Conservation (phyloP, 2,329 filamentous ascomycete species). For the Setomelanomma holmii region DNA sequence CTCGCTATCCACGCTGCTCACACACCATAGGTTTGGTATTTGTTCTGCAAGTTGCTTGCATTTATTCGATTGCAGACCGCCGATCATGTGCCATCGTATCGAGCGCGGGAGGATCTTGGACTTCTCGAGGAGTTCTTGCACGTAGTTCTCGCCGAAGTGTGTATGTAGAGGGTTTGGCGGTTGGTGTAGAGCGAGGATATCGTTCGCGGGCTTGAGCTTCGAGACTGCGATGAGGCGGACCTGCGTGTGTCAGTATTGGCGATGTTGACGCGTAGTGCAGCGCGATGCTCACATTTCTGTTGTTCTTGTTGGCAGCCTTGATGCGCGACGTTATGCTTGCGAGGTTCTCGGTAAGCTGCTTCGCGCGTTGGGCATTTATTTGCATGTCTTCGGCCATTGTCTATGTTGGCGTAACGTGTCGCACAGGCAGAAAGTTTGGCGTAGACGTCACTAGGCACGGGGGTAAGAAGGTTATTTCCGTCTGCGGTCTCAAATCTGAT, state of each 20-base stretch:
- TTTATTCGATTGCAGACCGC: constrained; percentile 91
- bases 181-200: constrained; percentile 83
- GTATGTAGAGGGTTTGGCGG: constrained; percentile 58
- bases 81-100: constrained; percentile 96
- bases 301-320: constrained; percentile 45
- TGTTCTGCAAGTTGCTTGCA: constrained; percentile 83
- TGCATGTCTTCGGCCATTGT: constrained; percentile 49
- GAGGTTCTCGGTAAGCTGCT: constrained; percentile 55
- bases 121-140: constrained; percentile 82
- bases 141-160: constrained; percentile 97
- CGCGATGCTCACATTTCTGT: constrained; percentile 45
- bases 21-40: constrained; percentile 88
- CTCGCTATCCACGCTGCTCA: constrained; percentile 84
- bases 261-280: too few relatives aligned
- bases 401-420: constrained; percentile 17
- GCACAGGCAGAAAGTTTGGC: constrained; percentile 7
- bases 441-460: constrained; percentile 33
- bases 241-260: constrained; percentile 54
- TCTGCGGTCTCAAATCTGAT: too few relatives aligned
- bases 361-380: constrained; percentile 53
- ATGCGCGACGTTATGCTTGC: constrained; percentile 51
- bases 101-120: constrained; percentile 75
- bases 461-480: constrained; percentile 15
- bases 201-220: constrained; percentile 91
- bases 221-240: constrained; percentile 92